Percentiles rank a stretch among this genome's conserved stretches.
Conservation (phyloP, 1,284 basidiomycete species). For the Hortiboletus rubellus region DNA sequence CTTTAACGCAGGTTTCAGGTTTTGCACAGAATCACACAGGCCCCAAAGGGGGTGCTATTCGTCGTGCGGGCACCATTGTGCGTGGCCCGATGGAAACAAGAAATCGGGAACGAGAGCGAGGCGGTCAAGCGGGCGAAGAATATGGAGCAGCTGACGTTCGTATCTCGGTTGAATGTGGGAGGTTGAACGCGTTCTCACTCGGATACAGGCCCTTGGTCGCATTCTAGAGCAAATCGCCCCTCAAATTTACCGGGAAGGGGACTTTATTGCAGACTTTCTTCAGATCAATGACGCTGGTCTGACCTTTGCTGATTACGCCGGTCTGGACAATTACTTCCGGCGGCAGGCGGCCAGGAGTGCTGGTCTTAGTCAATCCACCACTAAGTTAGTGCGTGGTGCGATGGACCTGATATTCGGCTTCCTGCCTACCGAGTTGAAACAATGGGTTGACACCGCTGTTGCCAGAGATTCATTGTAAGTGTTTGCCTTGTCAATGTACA, state of each 20-base stretch:
- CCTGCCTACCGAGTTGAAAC: constrained; percentile 79
- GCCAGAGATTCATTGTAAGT: constrained; percentile 79
- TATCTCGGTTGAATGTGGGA: constrained; percentile 3
- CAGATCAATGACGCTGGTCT: constrained; percentile 87
- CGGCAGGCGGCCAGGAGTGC: constrained; percentile 80
- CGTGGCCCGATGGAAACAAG: constrained; percentile 66
- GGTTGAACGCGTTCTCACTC: constrained; percentile 5
- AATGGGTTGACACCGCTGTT: constrained; percentile 81
- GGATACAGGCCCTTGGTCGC: constrained; percentile 72
- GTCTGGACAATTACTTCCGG: constrained; percentile 91
- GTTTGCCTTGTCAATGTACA: not conserved
- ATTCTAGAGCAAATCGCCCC: constrained; percentile 79
- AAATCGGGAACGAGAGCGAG: constrained; percentile 61
- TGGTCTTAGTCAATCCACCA: constrained; percentile 66
- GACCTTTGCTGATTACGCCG: constrained; percentile 96
- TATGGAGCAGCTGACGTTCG: constrained; percentile 68
- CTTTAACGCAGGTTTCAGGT: constrained; percentile 36
- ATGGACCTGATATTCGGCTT: constrained; percentile 97
- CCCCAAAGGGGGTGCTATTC: constrained; percentile 54
- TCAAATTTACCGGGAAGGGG: constrained; percentile 79
- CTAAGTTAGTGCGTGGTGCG: constrained; percentile 81
- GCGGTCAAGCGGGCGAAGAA: constrained; percentile 62
- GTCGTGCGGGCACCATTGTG: constrained; percentile 74
- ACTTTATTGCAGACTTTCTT: constrained; percentile 89
- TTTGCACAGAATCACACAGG: constrained; percentile 40